Percentiles rank a stretch among this genome's conserved stretches.
These are phyloP conservation scores for Cryphonectria radicalis DNA, from an alignment of 2,329 filamentous ascomycete genomes.

Conservation along the genomic window DNA sequence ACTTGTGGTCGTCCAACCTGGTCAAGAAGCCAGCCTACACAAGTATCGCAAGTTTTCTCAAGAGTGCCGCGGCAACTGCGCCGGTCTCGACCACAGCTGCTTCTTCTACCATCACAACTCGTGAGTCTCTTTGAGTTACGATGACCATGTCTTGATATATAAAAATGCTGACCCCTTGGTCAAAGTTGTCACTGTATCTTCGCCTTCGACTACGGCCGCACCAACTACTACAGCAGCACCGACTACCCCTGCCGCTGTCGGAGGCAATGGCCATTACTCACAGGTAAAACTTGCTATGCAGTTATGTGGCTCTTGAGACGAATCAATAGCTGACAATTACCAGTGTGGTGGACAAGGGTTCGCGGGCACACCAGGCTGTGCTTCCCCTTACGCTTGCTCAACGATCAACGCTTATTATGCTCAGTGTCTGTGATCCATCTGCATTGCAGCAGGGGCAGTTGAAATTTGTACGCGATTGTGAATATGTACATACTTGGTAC, in stretches of 20 bases:
- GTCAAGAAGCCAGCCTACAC: slow-evolving; percentile 45
- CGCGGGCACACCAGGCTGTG: slow-evolving; percentile 10
- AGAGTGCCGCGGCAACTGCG: slow-evolving; percentile 15
- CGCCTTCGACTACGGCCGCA: background rate
- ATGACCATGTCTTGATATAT: background rate
- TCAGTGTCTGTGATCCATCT: slow-evolving; percentile 3
- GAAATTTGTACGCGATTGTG: background rate
- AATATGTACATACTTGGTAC: background rate
- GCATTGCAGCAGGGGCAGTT: background rate
- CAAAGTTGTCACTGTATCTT: background rate
- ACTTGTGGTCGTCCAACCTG: slow-evolving; percentile 42
- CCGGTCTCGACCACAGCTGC: background rate
- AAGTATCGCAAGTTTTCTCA: slow-evolving; percentile 17
- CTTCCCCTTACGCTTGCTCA: slow-evolving; percentile 17
- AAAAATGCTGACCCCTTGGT: background rate
- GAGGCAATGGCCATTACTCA: slow-evolving; percentile 1
- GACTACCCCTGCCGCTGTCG: background rate
- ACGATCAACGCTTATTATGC: slow-evolving; percentile 14
- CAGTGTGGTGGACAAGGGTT: slow-evolving; percentile 19
- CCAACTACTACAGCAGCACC: slow-evolving; percentile 7
- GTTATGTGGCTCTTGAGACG: background rate
- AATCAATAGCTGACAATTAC: background rate
- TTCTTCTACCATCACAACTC: background rate
- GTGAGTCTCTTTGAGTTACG: background rate
- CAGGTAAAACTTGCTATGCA: background rate